These are phyloP conservation scores for Xylaria sp. DNA, from an alignment of 2,329 filamentous ascomycete genomes.

Conservation along the genomic window DNA sequence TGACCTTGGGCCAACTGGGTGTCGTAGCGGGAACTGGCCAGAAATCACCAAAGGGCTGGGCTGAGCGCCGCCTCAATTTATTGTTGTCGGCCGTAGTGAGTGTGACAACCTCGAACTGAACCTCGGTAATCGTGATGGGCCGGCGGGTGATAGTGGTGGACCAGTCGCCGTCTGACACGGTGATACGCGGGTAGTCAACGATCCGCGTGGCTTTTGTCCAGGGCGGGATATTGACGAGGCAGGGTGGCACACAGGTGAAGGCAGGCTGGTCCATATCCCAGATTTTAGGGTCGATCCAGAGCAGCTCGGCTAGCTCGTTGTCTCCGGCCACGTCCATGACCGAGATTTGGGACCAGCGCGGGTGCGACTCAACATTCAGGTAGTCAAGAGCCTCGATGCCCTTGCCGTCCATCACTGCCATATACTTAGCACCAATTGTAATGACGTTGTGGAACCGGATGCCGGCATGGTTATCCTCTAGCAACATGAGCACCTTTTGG, in stretches of 20 bases:
- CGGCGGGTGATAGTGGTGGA: constrained; percentile 1
- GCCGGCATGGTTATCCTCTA: not conserved
- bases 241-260: not conserved
- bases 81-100: not conserved
- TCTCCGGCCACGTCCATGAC: not conserved
- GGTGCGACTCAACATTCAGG: not conserved
- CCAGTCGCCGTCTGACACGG: not conserved
- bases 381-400: not conserved
- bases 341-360: not conserved
- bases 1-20: not conserved
- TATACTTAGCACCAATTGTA: not conserved
- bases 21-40: not conserved
- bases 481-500: not conserved
- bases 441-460: not conserved
- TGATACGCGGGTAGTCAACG: not conserved
- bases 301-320: not conserved
- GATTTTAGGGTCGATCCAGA: not conserved
- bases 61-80: not conserved
- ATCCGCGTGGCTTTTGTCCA: not conserved
- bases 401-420: not conserved
- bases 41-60: not conserved
- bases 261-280: not conserved
- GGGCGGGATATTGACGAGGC: not conserved
- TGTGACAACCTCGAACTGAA: not conserved
- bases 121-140: not conserved